Evolutionary conservation across 495 filamentous ascomycete genomes (phyloP).

Genomic region (Podospora comata): DNA sequence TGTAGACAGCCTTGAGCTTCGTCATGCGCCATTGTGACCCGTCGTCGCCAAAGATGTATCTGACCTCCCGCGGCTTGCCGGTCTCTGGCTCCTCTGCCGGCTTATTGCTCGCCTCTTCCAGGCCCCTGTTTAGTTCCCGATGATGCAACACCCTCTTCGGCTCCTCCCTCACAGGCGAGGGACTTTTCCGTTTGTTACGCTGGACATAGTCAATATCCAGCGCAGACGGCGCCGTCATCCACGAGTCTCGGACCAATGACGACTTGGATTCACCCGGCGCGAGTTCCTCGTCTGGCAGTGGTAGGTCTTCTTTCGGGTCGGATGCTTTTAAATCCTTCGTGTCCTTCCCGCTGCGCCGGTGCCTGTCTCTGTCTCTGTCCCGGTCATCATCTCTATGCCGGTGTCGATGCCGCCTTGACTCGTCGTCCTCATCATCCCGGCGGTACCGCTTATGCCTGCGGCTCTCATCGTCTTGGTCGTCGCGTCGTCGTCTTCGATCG

Average conservation of each 20-base stretch:
- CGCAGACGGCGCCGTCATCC: slow-evolving; percentile 88
- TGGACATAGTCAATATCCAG: slow-evolving; percentile 84
- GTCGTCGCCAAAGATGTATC: slow-evolving; percentile 84
- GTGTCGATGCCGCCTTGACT: slow-evolving; percentile 35
- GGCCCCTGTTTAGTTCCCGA: slow-evolving; percentile 69
- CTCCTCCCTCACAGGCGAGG: slow-evolving; percentile 57
- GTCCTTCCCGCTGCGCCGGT: slow-evolving; percentile 23
- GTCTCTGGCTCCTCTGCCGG: not conserved
- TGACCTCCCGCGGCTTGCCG: slow-evolving; percentile 54
- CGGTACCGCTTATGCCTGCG: slow-evolving; percentile 50
- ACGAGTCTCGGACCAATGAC: slow-evolving; percentile 62
- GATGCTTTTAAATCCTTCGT: slow-evolving; percentile 38
- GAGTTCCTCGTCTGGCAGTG: slow-evolving; percentile 45
- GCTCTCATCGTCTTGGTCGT: slow-evolving; percentile 36
- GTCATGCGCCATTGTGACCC: slow-evolving; percentile 96
- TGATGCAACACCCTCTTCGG: slow-evolving; percentile 75
- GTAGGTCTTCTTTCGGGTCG: slow-evolving; percentile 49
- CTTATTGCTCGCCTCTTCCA: slow-evolving; percentile 51
- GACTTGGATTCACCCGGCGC: slow-evolving; percentile 29
- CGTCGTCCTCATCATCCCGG: slow-evolving; percentile 36
- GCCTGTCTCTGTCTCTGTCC: slow-evolving; percentile 18
- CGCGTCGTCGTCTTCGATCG: slow-evolving; percentile 31
- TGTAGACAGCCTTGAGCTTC: slow-evolving; percentile 82
- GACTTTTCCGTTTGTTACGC: slow-evolving; percentile 49
- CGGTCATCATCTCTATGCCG: slow-evolving; percentile 14